Percentiles rank a stretch among this genome's conserved stretches.
These are phyloP conservation scores for Eutrema salsugineum DNA, from an alignment of 441 rosid species.

Conservation along the genomic window DNA sequence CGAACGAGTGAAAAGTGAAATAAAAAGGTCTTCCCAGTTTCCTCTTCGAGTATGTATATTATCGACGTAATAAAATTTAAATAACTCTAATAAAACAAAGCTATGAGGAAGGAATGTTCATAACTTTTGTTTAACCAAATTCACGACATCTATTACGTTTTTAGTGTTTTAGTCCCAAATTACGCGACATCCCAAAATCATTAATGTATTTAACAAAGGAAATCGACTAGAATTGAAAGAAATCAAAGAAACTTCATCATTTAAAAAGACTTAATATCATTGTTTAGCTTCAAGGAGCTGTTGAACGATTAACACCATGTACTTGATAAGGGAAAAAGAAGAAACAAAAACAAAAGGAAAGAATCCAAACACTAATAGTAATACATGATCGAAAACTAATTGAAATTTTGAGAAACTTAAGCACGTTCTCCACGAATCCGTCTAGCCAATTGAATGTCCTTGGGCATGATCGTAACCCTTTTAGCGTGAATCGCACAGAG, in stretches of 20 bases:
- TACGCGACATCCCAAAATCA: not conserved
- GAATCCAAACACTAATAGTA: not conserved
- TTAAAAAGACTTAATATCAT: not conserved
- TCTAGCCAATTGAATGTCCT: slow-evolving; percentile 33
- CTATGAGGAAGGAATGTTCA: no score
- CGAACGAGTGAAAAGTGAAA: no score
- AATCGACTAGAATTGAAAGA: not conserved
- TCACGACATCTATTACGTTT: no score
- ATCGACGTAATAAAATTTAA: no score
- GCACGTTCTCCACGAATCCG: slow-evolving; percentile 39
- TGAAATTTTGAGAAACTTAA: not conserved
- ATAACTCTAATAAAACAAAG: no score
- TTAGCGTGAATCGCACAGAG: slow-evolving; percentile 37
- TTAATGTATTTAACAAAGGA: not conserved
- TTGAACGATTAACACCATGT: not conserved
- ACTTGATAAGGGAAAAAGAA: not conserved
- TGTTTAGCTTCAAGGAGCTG: not conserved
- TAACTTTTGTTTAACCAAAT: no score
- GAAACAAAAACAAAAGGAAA: not conserved
- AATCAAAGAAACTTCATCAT: not conserved
- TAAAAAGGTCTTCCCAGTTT: no score
- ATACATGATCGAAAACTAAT: not conserved
- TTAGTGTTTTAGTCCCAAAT: not conserved
- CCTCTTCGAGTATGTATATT: no score
- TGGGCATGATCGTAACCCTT: slow-evolving; percentile 37